These are phyloP conservation scores for Solanum habrochaites DNA, from an alignment of 257 asterid species.

Conservation along the genomic window DNA sequence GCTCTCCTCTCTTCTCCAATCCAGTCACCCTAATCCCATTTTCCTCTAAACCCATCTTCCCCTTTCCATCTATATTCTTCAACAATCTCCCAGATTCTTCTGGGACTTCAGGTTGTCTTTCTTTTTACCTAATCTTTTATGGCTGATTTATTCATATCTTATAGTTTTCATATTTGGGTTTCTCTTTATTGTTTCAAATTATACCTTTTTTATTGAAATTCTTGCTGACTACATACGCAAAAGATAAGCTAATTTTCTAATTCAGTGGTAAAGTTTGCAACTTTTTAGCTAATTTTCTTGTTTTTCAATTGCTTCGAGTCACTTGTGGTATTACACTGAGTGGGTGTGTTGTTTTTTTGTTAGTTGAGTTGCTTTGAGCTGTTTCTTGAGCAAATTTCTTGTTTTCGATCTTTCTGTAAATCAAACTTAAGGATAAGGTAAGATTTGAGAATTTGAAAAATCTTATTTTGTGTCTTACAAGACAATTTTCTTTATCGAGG, in stretches of 20 bases:
- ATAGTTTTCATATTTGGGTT: background rate
- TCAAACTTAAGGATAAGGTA: background rate
- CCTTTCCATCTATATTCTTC: background rate
- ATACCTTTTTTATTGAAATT: background rate
- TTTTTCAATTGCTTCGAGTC: background rate
- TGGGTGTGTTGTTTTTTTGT: background rate
- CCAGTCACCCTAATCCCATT: background rate
- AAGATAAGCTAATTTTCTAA: background rate
- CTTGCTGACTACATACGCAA: background rate
- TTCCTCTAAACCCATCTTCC: background rate
- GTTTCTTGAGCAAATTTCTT: background rate
- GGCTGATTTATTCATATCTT: background rate
- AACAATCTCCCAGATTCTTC: background rate
- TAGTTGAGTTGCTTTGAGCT: background rate
- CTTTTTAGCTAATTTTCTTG: background rate
- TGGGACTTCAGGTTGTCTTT: background rate
- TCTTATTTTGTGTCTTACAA: background rate
- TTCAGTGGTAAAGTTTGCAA: background rate
- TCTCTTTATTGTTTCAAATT: background rate
- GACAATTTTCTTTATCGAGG: background rate
- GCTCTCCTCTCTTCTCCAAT: background rate
- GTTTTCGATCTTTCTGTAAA: background rate
- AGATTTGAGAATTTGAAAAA: background rate
- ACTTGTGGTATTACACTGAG: background rate
- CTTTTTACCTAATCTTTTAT: background rate